These are phyloP conservation scores for Xerophyta viscosa DNA, from an alignment of 106 monocot genomes.

Conservation along the genomic window DNA sequence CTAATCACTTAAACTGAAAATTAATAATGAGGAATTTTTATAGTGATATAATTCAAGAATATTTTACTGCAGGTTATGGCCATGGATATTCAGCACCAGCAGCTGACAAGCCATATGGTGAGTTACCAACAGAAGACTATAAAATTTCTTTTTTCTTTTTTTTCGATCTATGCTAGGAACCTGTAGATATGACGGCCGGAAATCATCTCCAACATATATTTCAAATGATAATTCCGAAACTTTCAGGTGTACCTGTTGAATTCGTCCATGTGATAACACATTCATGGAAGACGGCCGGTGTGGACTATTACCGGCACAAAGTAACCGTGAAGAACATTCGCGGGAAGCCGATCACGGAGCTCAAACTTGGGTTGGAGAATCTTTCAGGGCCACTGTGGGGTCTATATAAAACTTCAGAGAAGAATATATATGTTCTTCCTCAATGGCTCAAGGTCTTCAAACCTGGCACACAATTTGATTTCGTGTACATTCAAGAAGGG, in stretches of 20 bases:
- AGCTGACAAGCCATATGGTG: background rate
- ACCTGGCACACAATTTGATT: slow-evolving; percentile 28
- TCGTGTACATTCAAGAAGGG: slow-evolving; percentile 82
- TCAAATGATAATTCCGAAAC: background rate
- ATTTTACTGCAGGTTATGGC: slow-evolving; percentile 22
- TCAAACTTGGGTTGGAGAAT: slow-evolving; percentile 44
- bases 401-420: slow-evolving; percentile 30
- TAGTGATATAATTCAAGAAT: too few species aligned
- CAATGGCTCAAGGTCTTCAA: slow-evolving; percentile 42
- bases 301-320: slow-evolving; percentile 46
- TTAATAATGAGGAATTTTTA: background rate
- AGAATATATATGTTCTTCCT: slow-evolving; percentile 48
- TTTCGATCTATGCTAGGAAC: too few species aligned
- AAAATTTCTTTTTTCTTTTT: too few species aligned
- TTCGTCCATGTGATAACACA: slow-evolving; percentile 63
- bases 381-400: slow-evolving; percentile 65
- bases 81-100: background rate
- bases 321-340: slow-evolving; percentile 51
- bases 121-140: too few species aligned
- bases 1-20: background rate
- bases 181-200: too few species aligned
- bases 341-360: slow-evolving; percentile 38
- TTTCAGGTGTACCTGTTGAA: slow-evolving; percentile 41
- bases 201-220: background rate
- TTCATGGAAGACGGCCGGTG: slow-evolving; percentile 44